Evolutionary conservation across 2,329 filamentous ascomycete species (phyloP), one percentile per base, ranked within the genome.

Genomic region (Ophiosphaerella herpotricha): DNA sequence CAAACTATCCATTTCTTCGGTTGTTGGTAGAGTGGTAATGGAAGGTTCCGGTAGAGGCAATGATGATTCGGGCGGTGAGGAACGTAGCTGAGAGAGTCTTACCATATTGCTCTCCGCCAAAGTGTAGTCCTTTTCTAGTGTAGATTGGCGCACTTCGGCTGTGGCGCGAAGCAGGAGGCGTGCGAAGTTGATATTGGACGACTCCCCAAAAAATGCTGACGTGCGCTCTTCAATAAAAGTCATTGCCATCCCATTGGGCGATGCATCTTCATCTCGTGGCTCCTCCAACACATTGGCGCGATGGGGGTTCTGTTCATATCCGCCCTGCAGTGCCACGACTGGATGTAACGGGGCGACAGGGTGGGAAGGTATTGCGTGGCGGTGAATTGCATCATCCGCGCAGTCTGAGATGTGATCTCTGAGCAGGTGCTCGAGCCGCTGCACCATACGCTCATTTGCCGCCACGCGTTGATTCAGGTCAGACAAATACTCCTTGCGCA

Each of bases 181-280:
- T 9, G 33, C 33, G 16, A 36, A 32, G 21, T 24, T 38, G 6
- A 38, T 32, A n/a, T 38, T 45, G 42, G 35, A 45, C 33, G 33
- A 45, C 7, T 38, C 33, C 4, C 26, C 26, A 29, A 29, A 29
- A 29, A 29, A 29, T 4, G 26, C 26, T 4, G 26, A 29, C 26
- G 26, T 29, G 7, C 26, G 26, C 6, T 29, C 26, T 29, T 29
- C 26, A 29, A 29, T 29, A 29, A 29, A 29, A 29, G 26, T 5
- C 34, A 45, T 45, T 14, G 42, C 42, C 42, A 45, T 45, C 7
- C 33, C 34, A 45, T 45, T 45, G 13, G 42, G 18, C 21, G 42
- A 37, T 26, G 42, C 35, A 37, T 45, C 42, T 16, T 45, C 42
- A 23, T 45, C 33, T 7, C 33, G 42, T 16, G 42, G 42, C 35